These are phyloP conservation scores for Lecanosticta acicola DNA, from an alignment of 2,329 filamentous ascomycete genomes.

Conservation along the genomic window DNA sequence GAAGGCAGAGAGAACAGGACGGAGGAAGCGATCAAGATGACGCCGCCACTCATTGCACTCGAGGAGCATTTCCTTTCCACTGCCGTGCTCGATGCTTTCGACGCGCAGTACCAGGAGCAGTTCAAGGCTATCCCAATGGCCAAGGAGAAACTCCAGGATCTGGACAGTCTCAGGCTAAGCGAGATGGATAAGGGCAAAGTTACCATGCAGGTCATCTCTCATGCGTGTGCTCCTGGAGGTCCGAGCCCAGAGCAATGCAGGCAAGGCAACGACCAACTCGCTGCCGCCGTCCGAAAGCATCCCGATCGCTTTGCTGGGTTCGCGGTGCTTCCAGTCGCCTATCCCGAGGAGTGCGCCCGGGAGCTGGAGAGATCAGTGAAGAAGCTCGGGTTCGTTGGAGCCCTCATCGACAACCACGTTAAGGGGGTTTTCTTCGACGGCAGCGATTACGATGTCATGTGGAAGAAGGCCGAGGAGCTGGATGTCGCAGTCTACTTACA, in stretches of 20 bases:
- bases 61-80: constrained; percentile 35
- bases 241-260: constrained; percentile 25
- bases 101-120: constrained; percentile 28
- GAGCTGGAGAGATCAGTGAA: constrained; percentile 32
- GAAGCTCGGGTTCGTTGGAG: constrained; percentile 32
- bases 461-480: constrained; percentile 36
- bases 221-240: constrained; percentile 28
- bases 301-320: constrained; percentile 31
- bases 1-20: not conserved
- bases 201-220: constrained; percentile 33
- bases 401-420: constrained; percentile 34
- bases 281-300: constrained; percentile 25
- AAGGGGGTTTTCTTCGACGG: constrained; percentile 34
- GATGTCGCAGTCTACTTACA: constrained; percentile 51
- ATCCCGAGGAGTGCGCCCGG: constrained; percentile 28
- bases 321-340: constrained; percentile 31
- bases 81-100: constrained; percentile 29
- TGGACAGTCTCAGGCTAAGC: constrained; percentile 26
- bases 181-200: constrained; percentile 32
- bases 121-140: constrained; percentile 30
- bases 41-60: constrained; percentile 33
- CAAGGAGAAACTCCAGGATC: constrained; percentile 27
- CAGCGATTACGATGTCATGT: constrained; percentile 28
- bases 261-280: constrained; percentile 33
- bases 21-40: constrained; percentile 21